Evolutionary conservation across 2,329 filamentous ascomycete genomes (phyloP).

Genomic region (Cladosporium sp.): DNA sequence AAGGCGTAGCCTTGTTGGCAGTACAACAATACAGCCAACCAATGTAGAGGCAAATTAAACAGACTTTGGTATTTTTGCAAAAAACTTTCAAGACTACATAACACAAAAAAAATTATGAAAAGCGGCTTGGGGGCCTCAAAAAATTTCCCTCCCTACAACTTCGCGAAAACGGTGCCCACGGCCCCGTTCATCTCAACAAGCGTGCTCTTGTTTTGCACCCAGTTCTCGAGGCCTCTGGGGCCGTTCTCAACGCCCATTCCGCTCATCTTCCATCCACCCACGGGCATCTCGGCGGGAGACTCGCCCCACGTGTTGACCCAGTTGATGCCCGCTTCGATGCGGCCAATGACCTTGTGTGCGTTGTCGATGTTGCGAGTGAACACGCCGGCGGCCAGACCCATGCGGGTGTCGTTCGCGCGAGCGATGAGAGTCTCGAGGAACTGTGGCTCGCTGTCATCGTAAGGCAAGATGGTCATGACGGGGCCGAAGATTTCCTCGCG

Average conservation of each 20-base stretch:
- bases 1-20: too few species aligned
- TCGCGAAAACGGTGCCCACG: slow-evolving; percentile 64
- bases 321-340: slow-evolving; percentile 78
- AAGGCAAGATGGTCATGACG: slow-evolving; percentile 76
- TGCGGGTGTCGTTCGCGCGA: slow-evolving; percentile 70
- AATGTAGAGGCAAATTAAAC: too few species aligned
- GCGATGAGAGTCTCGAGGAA: slow-evolving; percentile 64
- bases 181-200: slow-evolving; percentile 73
- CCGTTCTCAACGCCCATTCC: slow-evolving; percentile 87
- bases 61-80: too few species aligned
- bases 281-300: slow-evolving; percentile 84
- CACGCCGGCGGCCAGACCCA: slow-evolving; percentile 79
- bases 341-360: slow-evolving; percentile 67
- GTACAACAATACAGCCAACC: too few species aligned
- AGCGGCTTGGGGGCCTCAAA: too few species aligned
- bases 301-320: slow-evolving; percentile 97
- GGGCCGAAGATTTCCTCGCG: slow-evolving; percentile 86
- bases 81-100: too few species aligned
- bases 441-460: slow-evolving; percentile 41
- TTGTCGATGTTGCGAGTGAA: slow-evolving; percentile 71
- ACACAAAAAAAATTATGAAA: too few species aligned
- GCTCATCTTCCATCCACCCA: slow-evolving; percentile 89
- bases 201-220: slow-evolving; percentile 84
- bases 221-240: slow-evolving; percentile 70
- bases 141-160: background rate